Evolutionary conservation across 768 basidiomycete species (phyloP), one percentile per base, ranked within the genome.

Genomic region (Hysterangium stoloniferum): DNA sequence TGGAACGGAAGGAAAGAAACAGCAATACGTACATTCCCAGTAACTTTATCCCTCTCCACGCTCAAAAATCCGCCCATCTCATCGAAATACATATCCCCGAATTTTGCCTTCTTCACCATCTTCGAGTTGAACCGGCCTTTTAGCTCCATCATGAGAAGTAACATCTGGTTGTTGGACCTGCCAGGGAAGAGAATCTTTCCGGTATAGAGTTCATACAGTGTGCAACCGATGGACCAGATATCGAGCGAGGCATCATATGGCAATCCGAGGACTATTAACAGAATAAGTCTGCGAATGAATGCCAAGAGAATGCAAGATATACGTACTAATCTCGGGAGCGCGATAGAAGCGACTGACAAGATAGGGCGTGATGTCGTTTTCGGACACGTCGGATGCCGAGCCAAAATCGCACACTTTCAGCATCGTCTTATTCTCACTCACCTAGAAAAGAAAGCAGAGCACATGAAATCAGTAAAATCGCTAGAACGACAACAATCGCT

Each of bases 161-260:
- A 72, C 95, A 98, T 98, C 61, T 98, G 94, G 62, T 96, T 96
- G 67, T 99, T 98, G 15, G 89, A 89, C 33, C 91, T 81, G 11
- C 95, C 95, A 0, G 96, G 96, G 66, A 98, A 91, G 34, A 99
- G 80, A 50, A 98, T 98, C 71, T 96, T 97, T 64, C 91, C 92
- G 1, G 92, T 93, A 68, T 92, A 95, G 13, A 94, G 71, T 61
- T 94, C 91, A 62, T 90, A 95, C n/a, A 99, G 72, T 6, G 96
- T 98, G 67, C 95, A 98, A 2, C 93, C 96, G 52, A 95, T 83
- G 7, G 93, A 95, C 96, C 96, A 98, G 27, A 96, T 77, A 61
- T 98, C 95, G 24, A 99, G 76, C 0, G 93, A 77, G 6, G 86
- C 82, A 68, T 98, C 96, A 60, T 97, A 98, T 0, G 95, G 93